Conservation (phyloP, 352 stramenopile species). For the Peronospora belbahrii region DNA sequence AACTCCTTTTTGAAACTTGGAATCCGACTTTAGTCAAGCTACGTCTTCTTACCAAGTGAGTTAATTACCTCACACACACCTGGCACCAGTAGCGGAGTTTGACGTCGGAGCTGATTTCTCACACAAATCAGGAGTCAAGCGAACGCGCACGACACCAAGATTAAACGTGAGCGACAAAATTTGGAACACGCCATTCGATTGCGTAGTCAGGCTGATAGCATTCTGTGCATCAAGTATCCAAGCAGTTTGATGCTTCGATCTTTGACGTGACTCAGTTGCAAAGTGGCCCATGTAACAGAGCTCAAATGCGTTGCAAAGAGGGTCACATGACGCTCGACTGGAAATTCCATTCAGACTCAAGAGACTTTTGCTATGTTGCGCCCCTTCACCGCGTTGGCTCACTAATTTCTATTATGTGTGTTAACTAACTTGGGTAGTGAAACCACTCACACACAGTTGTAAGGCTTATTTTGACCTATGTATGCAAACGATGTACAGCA, state of each 20-base stretch:
- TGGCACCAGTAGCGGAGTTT: slow-evolving; percentile 2
- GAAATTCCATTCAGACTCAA: neutral
- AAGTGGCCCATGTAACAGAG: neutral
- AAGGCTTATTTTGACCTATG: neutral
- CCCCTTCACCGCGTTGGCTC: neutral
- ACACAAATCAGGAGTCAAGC: neutral
- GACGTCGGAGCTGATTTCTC: slow-evolving; percentile 14
- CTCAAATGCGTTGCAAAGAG: neutral
- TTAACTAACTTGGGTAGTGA: no score
- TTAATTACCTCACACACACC: neutral
- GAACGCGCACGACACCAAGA: neutral
- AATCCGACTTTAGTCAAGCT: neutral
- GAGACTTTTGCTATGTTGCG: neutral
- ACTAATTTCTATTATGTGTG: no score
- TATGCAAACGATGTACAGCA: neutral
- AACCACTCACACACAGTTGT: neutral
- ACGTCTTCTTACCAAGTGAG: neutral
- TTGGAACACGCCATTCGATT: neutral
- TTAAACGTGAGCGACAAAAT: neutral
- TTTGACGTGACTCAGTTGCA: neutral
- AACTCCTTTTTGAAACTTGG: neutral
- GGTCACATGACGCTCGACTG: neutral
- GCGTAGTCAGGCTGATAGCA: neutral
- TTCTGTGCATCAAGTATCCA: neutral
- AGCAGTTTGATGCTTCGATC: no score